Conservation (phyloP, 2,329 filamentous ascomycete genomes). For the Akanthomyces lecanii region DNA sequence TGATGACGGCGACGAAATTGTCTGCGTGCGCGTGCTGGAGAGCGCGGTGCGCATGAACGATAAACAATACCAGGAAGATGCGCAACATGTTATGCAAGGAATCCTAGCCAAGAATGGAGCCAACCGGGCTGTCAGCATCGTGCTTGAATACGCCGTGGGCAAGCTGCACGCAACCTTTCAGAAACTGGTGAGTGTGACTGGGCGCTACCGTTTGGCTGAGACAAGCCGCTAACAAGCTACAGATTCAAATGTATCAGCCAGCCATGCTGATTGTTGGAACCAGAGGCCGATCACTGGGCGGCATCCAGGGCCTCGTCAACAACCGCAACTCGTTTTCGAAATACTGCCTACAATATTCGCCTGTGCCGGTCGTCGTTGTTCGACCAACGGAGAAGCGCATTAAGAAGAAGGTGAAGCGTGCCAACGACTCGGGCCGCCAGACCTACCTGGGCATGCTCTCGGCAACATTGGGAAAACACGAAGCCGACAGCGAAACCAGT, state of each 20-base stretch:
- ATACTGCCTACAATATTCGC: constrained; percentile 90
- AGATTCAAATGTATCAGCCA: constrained; percentile 91
- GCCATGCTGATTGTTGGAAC: constrained; percentile 90
- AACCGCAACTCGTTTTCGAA: constrained; percentile 81
- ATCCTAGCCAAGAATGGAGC: constrained; percentile 75
- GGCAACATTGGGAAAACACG: constrained; percentile 53
- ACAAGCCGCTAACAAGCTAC: constrained; percentile 16
- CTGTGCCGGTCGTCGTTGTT: constrained; percentile 89
- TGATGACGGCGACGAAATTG: constrained; percentile 88
- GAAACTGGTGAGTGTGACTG: constrained; percentile 62
- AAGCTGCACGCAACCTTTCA: constrained; percentile 90
- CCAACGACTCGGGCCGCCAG: constrained; percentile 68
- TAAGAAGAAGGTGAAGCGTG: constrained; percentile 84
- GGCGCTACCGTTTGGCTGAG: background rate
- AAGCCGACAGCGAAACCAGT: constrained; percentile 52
- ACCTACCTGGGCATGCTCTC: constrained; percentile 76
- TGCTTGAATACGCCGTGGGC: constrained; percentile 82
- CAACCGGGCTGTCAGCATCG: constrained; percentile 78
- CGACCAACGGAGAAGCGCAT: constrained; percentile 80
- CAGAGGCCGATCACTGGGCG: constrained; percentile 75
- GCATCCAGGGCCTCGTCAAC: constrained; percentile 79
- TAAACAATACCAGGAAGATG: constrained; percentile 71
- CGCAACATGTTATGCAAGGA: constrained; percentile 66
- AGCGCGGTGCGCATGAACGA: constrained; percentile 70
- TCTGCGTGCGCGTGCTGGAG: constrained; percentile 84